These are phyloP conservation scores for Stramenopiles sp. DNA, from an alignment of 352 stramenopile genomes.

Conservation along the genomic window DNA sequence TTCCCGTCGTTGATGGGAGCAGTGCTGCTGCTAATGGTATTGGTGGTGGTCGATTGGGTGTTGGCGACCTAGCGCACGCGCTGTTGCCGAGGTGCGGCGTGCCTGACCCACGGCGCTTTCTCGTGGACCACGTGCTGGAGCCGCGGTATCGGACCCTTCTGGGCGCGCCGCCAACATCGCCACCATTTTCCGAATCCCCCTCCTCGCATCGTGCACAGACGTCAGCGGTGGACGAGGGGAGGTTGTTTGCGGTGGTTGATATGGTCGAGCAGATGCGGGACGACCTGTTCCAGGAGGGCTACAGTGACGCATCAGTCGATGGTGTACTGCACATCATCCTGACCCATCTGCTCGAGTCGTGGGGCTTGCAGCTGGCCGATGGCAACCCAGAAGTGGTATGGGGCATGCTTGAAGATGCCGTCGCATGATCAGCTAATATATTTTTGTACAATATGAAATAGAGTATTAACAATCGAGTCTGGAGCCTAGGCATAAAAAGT, in stretches of 20 bases:
- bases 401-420: background rate
- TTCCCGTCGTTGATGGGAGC: background rate
- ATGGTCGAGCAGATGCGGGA: background rate
- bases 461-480: no score
- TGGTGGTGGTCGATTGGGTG: no score
- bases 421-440: background rate
- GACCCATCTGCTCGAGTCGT: background rate
- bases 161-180: background rate
- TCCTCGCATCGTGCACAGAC: no score
- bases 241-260: background rate
- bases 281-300: background rate
- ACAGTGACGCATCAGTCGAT: background rate
- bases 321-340: background rate
- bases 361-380: background rate
- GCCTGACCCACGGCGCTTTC: background rate
- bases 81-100: background rate
- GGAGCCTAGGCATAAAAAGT: no score
- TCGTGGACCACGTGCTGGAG: background rate
- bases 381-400: background rate
- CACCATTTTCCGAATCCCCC: no score
- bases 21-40: background rate
- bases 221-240: background rate
- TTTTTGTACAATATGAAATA: no score
- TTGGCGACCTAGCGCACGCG: background rate
- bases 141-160: background rate